These are phyloP conservation scores for Erysimum cheiranthoides DNA, from an alignment of 345 rosid species.

Conservation along the genomic window DNA sequence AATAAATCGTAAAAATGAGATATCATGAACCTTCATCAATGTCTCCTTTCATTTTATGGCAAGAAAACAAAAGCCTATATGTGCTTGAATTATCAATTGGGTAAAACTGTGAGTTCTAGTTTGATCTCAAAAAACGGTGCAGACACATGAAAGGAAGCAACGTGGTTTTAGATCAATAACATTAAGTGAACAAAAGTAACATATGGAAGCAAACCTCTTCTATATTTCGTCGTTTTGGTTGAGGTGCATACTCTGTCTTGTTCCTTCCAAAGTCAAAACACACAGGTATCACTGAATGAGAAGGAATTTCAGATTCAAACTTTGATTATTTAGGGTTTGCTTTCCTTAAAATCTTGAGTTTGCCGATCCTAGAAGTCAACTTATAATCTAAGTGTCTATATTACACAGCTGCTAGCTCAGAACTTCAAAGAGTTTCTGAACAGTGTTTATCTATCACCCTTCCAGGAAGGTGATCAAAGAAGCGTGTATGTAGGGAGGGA, in stretches of 20 bases:
- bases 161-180: not conserved
- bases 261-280: constrained; percentile 53
- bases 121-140: not conserved
- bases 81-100: not conserved
- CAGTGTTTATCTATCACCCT: constrained; percentile 49
- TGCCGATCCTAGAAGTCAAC: constrained; percentile 59
- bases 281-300: constrained; percentile 56
- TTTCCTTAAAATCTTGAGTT: constrained; percentile 70
- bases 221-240: constrained; percentile 81
- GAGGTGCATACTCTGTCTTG: constrained; percentile 58
- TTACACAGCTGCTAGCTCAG: constrained; percentile 54
- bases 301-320: constrained; percentile 58
- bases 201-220: constrained; percentile 66
- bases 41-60: not conserved
- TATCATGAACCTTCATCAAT: not conserved
- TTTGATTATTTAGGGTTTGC: constrained; percentile 56
- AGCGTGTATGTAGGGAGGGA: no score
- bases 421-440: constrained; percentile 52
- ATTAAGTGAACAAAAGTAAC: not conserved
- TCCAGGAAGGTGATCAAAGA: no score
- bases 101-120: not conserved
- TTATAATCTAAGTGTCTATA: constrained; percentile 57
- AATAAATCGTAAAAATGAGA: no score
- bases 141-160: constrained; percentile 10
- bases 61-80: not conserved